Evolutionary conservation across 1,139 yeast species (phyloP).

Genomic region (Candida smagusa): DNA sequence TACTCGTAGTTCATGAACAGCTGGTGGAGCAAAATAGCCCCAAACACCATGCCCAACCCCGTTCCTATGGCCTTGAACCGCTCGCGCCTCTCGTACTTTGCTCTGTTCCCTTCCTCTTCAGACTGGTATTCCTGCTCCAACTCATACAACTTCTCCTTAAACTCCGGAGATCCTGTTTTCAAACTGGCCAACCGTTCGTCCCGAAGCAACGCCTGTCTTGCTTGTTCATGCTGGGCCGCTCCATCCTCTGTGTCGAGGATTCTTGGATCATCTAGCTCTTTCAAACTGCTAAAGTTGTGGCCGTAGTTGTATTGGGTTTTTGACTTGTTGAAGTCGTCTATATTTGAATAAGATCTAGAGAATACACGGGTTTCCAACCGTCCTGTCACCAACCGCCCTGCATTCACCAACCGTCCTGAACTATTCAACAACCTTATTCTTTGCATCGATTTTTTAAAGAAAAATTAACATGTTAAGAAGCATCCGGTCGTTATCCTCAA

Average conservation of each 20-base stretch:
- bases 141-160: slow-evolving; percentile 29
- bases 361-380: neutral
- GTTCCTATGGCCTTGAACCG: slow-evolving; percentile 33
- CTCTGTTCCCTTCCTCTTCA: slow-evolving; percentile 20
- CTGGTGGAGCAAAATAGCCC: slow-evolving; percentile 37
- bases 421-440: too few relatives aligned
- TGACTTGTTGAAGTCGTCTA: slow-evolving; percentile 39
- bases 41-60: slow-evolving; percentile 31
- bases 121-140: slow-evolving; percentile 28
- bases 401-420: too few relatives aligned
- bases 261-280: slow-evolving; percentile 16
- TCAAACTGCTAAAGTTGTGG: slow-evolving; percentile 18
- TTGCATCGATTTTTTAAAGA: too few relatives aligned
- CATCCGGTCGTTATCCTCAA: slow-evolving; percentile 19
- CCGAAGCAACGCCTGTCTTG: slow-evolving; percentile 16
- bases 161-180: slow-evolving; percentile 36
- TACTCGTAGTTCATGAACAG: slow-evolving; percentile 41
- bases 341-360: slow-evolving; percentile 12
- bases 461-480: too few relatives aligned
- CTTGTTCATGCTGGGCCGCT: slow-evolving; percentile 20
- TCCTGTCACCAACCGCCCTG: neutral
- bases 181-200: slow-evolving; percentile 35
- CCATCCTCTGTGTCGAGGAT: slow-evolving; percentile 11
- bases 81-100: slow-evolving; percentile 29
- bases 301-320: slow-evolving; percentile 37